phyloP scores from a whole-genome alignment of 176 grass and related monocot genomes.

The Bolboschoenus planiculmis region DNA sequence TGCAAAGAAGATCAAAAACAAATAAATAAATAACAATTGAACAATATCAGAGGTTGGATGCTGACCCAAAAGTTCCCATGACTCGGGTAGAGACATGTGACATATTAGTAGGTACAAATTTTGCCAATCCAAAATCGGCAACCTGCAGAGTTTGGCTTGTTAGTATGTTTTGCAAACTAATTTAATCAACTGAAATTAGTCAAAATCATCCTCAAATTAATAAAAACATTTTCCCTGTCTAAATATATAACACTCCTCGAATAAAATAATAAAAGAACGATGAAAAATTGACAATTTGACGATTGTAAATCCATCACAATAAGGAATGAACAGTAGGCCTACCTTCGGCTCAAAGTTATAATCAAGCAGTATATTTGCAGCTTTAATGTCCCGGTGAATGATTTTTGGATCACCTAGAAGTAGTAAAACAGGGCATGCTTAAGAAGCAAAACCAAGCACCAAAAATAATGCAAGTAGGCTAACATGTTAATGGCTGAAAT shows the following conservation, averaged over 20 bases:
- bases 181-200: neutral
- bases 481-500: neutral
- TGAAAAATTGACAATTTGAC: neutral
- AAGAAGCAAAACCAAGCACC: neutral
- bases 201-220: neutral
- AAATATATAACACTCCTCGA: neutral
- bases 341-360: slow-evolving; percentile 77
- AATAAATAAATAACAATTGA: neutral
- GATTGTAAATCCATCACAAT: neutral
- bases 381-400: slow-evolving; percentile 88
- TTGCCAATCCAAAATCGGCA: slow-evolving; percentile 82
- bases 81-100: slow-evolving; percentile 58
- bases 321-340: neutral
- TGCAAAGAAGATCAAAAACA: neutral
- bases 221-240: neutral
- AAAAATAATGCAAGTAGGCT: neutral
- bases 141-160: slow-evolving; percentile 35
- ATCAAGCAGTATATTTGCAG: slow-evolving; percentile 76
- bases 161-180: neutral
- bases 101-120: slow-evolving; percentile 37
- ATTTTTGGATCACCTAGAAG: slow-evolving; percentile 69
- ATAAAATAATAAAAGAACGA: neutral
- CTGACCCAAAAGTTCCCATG: slow-evolving; percentile 78
- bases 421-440: neutral
- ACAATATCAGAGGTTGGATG: neutral